Percentiles rank a stretch among this genome's conserved stretches.
Conservation (phyloP, 2,329 filamentous ascomycete genomes). For the Trichoderma semiorbis region DNA sequence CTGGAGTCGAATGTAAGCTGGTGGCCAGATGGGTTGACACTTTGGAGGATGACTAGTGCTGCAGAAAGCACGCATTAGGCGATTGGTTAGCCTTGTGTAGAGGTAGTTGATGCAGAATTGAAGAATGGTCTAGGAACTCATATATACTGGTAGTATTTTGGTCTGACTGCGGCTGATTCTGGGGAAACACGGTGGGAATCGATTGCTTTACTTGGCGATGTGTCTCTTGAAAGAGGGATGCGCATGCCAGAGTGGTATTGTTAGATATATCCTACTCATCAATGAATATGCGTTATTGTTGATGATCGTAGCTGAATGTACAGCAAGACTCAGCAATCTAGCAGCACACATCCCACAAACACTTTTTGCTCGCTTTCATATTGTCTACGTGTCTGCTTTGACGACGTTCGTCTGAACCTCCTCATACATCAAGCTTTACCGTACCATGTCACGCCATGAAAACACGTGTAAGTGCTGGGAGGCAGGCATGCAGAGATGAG, state of each 20-base stretch:
- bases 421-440: neutral
- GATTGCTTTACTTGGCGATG: neutral
- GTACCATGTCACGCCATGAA: slow-evolving; percentile 4
- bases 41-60: slow-evolving; percentile 7
- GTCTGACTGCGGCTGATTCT: neutral
- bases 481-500: neutral
- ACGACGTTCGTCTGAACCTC: neutral
- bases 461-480: neutral
- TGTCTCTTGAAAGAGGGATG: neutral
- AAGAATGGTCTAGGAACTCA: slow-evolving; percentile 17
- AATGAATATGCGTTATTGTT: neutral
- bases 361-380: neutral
- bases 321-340: neutral
- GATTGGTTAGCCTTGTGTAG: slow-evolving; percentile 23
- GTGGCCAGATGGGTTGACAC: slow-evolving; percentile 7
- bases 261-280: neutral
- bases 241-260: neutral
- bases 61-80: slow-evolving; percentile 13
- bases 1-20: slow-evolving; percentile 5
- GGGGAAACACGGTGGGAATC: neutral
- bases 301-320: neutral
- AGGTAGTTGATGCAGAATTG: slow-evolving; percentile 21
- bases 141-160: neutral
- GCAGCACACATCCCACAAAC: neutral
- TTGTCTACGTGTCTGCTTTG: neutral